Evolutionary conservation across 768 basidiomycete genomes (phyloP).

Genomic region (Chalciporus pseudorubinellus): DNA sequence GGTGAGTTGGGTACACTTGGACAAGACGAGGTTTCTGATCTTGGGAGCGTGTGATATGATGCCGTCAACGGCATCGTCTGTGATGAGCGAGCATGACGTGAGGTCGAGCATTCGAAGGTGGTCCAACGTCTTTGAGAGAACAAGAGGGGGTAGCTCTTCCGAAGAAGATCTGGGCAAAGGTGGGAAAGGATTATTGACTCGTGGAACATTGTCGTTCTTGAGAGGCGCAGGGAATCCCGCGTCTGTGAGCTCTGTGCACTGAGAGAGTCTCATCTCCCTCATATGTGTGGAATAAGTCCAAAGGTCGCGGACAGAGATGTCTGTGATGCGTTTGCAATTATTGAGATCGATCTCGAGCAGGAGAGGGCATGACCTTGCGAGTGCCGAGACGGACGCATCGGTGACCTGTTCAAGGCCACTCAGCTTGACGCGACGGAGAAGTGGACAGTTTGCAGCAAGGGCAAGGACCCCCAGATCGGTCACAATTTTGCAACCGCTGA

Average conservation of each 20-base stretch:
- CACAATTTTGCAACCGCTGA: constrained; percentile 78
- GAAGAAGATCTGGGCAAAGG: constrained; percentile 30
- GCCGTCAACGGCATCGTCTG: constrained; percentile 81
- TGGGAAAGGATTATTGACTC: constrained; percentile 43
- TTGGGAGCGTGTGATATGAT: constrained; percentile 78
- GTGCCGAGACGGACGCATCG: constrained; percentile 68
- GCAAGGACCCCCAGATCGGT: constrained; percentile 76
- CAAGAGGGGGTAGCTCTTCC: constrained; percentile 62
- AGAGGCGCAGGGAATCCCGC: constrained; percentile 79
- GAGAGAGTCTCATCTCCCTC: constrained; percentile 86
- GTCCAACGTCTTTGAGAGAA: constrained; percentile 64
- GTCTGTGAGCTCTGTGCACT: constrained; percentile 77
- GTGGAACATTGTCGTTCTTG: constrained; percentile 35
- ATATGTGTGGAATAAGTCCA: constrained; percentile 80
- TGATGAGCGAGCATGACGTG: constrained; percentile 77
- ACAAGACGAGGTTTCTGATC: constrained; percentile 82
- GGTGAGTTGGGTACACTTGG: constrained; percentile 78
- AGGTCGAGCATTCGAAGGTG: constrained; percentile 92
- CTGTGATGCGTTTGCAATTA: constrained; percentile 74
- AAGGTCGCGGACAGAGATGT: constrained; percentile 75
- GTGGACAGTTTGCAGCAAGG: constrained; percentile 69
- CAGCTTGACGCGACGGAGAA: constrained; percentile 88
- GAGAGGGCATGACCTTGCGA: constrained; percentile 77
- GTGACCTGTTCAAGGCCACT: constrained; percentile 74
- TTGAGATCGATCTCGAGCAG: constrained; percentile 95